Conservation (phyloP, 1,139 yeast species). For the Pichia terricola region DNA sequence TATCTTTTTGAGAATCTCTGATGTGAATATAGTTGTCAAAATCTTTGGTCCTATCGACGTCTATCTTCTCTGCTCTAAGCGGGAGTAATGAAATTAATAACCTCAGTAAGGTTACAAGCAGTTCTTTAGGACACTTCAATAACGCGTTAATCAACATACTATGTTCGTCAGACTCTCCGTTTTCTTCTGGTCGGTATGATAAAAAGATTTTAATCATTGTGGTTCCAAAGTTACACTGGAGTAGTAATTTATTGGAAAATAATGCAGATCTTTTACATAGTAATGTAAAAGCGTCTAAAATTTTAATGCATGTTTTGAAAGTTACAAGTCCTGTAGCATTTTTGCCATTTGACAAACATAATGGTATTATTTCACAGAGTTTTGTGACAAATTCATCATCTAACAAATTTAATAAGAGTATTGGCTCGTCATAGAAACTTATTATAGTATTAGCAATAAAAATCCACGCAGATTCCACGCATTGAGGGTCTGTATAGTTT, state of each 20-base stretch:
- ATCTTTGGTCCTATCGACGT: constrained; percentile 2
- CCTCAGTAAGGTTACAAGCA: constrained; percentile 46
- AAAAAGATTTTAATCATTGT: constrained; percentile 36
- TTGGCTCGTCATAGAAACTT: constrained; percentile 40
- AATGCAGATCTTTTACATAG: constrained; percentile 32
- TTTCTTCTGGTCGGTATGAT: background rate
- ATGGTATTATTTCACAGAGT: constrained; percentile 22
- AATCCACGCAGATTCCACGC: constrained; percentile 62
- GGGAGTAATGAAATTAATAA: constrained; percentile 56
- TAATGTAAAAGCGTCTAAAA: constrained; percentile 35
- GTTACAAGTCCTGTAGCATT: constrained; percentile 18
- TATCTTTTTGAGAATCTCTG: constrained; percentile 26
- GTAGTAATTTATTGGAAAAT: constrained; percentile 33
- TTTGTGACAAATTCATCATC: constrained; percentile 25
- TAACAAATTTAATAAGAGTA: constrained; percentile 38
- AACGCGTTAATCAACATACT: constrained; percentile 51
- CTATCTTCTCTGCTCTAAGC: constrained; percentile 13
- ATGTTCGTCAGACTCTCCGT: no score
- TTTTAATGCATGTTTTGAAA: constrained; percentile 28
- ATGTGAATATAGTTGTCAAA: constrained; percentile 13
- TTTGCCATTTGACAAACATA: constrained; percentile 18
- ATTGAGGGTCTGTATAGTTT: constrained; percentile 49
- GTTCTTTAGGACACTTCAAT: constrained; percentile 66
- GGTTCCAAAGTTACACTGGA: constrained; percentile 33
- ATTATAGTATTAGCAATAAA: constrained; percentile 55